These are phyloP conservation scores for Podaxis carcinomalis DNA, from an alignment of 768 basidiomycete species.

Conservation along the genomic window DNA sequence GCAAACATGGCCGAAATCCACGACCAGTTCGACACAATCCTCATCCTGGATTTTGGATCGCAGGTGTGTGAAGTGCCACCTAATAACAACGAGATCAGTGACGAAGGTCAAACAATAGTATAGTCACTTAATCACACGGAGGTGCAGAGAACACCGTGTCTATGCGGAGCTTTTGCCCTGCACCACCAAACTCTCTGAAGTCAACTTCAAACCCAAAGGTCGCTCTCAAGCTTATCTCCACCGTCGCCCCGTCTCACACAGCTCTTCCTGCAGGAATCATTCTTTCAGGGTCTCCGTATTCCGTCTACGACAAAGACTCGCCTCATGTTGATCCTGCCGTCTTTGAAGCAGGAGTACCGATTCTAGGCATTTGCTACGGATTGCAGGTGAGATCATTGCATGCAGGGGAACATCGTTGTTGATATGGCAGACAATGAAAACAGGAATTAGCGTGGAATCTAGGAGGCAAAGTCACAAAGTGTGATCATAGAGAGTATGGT, in stretches of 20 bases:
- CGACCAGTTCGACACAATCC: conserved; percentile 91
- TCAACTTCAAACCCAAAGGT: conserved; percentile 96
- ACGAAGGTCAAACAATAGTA: conserved; percentile 48
- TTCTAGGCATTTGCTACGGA: conserved; percentile 97
- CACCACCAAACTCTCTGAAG: conserved; percentile 82
- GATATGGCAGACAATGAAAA: neutral
- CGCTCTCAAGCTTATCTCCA: neutral
- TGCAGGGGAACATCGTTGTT: neutral
- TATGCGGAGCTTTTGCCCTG: conserved; percentile 98
- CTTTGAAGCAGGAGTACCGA: conserved; percentile 83
- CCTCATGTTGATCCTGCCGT: conserved; percentile 93
- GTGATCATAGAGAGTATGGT: conserved; percentile 94
- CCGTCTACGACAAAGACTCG: conserved; percentile 89
- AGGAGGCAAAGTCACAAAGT: conserved; percentile 79
- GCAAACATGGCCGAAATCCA: conserved; percentile 79
- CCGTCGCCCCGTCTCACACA: conserved; percentile 2
- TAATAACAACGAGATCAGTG: conserved; percentile 12
- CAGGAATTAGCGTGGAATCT: conserved; percentile 93
- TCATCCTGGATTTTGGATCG: conserved; percentile 96
- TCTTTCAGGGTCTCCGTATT: conserved; percentile 96
- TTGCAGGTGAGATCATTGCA: conserved; percentile 62
- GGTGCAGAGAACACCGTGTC: conserved; percentile 96
- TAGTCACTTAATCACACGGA: conserved; percentile 93
- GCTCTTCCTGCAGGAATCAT: conserved; percentile 64
- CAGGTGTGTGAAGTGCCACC: conserved; percentile 50